Percentiles rank a stretch among this genome's conserved stretches.
phyloP scores from a whole-genome alignment of 306 rosid species.

The Calophaca sinica region DNA sequence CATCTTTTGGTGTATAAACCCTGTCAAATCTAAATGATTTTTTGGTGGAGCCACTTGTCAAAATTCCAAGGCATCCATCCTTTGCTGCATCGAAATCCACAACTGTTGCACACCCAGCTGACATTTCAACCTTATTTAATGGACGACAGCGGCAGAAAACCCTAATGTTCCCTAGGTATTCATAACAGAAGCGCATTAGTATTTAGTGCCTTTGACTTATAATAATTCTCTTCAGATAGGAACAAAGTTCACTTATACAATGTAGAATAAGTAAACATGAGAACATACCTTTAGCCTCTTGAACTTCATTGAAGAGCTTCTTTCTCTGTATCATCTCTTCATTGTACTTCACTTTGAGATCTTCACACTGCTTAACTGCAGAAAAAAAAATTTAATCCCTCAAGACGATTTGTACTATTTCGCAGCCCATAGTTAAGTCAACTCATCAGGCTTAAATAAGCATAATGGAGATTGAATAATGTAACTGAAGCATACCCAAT shows the following conservation, averaged over 20 bases:
- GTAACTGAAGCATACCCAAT: slow-evolving; percentile 65
- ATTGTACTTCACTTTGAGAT: slow-evolving; percentile 75
- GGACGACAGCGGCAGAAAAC: slow-evolving; percentile 96
- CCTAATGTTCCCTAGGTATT: slow-evolving; percentile 76
- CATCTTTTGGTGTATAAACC: slow-evolving; percentile 84
- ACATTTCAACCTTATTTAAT: slow-evolving; percentile 67
- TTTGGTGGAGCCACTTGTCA: slow-evolving; percentile 61
- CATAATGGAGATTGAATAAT: slow-evolving; percentile 23
- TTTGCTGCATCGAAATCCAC: slow-evolving; percentile 84
- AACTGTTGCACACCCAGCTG: slow-evolving; percentile 63
- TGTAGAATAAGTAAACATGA: slow-evolving; percentile 30
- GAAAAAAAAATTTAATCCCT: slow-evolving; percentile 39
- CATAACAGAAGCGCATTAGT: slow-evolving; percentile 6
- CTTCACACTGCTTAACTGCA: slow-evolving; percentile 90
- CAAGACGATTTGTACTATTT: slow-evolving; percentile 17
- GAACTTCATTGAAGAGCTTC: slow-evolving; percentile 88
- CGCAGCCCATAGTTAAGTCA: slow-evolving; percentile 31
- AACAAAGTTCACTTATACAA: neutral
- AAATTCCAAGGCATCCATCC: slow-evolving; percentile 84
- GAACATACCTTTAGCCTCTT: slow-evolving; percentile 83
- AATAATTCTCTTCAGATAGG: slow-evolving; percentile 19
- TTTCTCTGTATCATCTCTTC: slow-evolving; percentile 84
- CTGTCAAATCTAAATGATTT: slow-evolving; percentile 82
- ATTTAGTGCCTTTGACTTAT: slow-evolving; percentile 9
- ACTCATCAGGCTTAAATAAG: slow-evolving; percentile 18